A percentile compares a stretch with the other conserved stretches of the same genome.
These are phyloP conservation scores for Arabis hirsuta DNA, from an alignment of 345 rosid species.

Conservation along the genomic window DNA sequence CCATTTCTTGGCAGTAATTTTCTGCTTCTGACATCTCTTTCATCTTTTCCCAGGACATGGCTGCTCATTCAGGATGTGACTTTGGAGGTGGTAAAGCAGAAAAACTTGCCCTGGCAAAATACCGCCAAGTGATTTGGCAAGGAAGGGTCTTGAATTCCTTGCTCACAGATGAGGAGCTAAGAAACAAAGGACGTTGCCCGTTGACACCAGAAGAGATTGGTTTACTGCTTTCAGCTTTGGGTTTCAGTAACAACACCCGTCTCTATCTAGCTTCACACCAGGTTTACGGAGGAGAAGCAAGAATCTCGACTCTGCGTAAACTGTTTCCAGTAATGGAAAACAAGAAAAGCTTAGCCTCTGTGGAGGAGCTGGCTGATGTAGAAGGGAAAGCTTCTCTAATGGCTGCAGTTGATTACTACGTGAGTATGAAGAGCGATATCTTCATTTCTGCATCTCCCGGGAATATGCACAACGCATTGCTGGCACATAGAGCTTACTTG, in stretches of 20 bases:
- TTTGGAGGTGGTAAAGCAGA: constrained; percentile 99
- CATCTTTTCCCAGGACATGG: constrained; percentile 72
- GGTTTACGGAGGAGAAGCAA: constrained; percentile 96
- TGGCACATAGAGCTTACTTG: constrained; percentile 76
- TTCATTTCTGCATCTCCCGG: constrained; percentile 98
- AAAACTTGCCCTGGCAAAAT: constrained; percentile 80
- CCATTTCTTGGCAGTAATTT: not conserved
- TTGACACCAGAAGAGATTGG: constrained; percentile 98
- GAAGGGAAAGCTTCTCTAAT: constrained; percentile 83
- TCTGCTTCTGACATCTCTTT: constrained; percentile 11
- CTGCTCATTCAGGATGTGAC: constrained; percentile 97
- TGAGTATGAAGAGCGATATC: constrained; percentile 89
- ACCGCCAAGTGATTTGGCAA: constrained; percentile 91
- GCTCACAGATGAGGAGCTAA: constrained; percentile 77
- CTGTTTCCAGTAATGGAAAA: constrained; percentile 85
- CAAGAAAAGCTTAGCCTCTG: constrained; percentile 84
- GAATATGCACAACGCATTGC: constrained; percentile 97
- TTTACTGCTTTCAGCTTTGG: constrained; percentile 79
- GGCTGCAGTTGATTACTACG: constrained; percentile 94
- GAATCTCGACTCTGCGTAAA: constrained; percentile 68
- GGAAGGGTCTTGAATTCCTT: constrained; percentile 92
- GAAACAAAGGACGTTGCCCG: constrained; percentile 95
- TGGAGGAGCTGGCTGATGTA: constrained; percentile 60
- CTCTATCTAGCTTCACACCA: constrained; percentile 95
- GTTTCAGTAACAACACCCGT: constrained; percentile 81